Evolutionary conservation across 176 grass and related monocot genomes (phyloP), one percentile per base, ranked within the genome.

Genomic region (Microstegium vimineum): DNA sequence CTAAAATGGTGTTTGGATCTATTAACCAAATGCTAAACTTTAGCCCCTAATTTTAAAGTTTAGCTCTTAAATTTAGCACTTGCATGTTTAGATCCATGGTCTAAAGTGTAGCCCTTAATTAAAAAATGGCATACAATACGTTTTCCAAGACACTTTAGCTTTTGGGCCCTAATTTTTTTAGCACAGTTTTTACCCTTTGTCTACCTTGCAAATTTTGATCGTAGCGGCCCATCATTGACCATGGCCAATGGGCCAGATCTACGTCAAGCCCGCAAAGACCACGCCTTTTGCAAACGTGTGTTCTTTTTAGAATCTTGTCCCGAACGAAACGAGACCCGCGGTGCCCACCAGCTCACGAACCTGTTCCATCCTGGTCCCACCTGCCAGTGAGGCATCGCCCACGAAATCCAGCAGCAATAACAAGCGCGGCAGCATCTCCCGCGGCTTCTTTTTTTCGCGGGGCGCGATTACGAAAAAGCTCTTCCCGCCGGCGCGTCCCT

Each of bases 401-500:
- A 5, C 40, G 18, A 82, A 23, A 16, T 36, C 62, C 38, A 62
- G 28, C 35, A 11, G 32, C 16, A 76, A 35, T 28, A 62, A 28
- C 5, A 31, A 22, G 49, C 5, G 30, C 52, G 17, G 76, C 38
- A 27, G 14, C 6, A 47, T 17, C 63, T 85, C 76, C 85, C 63
- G 82, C 87, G 82, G 87, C 38, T 33, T 75, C 38, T 31, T 8
- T 46, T 61, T 61, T 76, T 71, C 82, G 71, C 77, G 77, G 71
- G 23, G 54, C 64, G 82, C 82, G 6, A 71, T 47, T 89, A 89
- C 71, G 77, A 89, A 89, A 87, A 71, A 2, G 1, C 62, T 81
- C 77, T 85, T 89, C 87, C 87, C 87, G 87, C 87, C 82, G 71
- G 77, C 82, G 82, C 82, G 52, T 8, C 13, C n/a, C n/a, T n/a